Conservation (phyloP, 495 filamentous ascomycete genomes). For the Neurospora hispaniola region DNA sequence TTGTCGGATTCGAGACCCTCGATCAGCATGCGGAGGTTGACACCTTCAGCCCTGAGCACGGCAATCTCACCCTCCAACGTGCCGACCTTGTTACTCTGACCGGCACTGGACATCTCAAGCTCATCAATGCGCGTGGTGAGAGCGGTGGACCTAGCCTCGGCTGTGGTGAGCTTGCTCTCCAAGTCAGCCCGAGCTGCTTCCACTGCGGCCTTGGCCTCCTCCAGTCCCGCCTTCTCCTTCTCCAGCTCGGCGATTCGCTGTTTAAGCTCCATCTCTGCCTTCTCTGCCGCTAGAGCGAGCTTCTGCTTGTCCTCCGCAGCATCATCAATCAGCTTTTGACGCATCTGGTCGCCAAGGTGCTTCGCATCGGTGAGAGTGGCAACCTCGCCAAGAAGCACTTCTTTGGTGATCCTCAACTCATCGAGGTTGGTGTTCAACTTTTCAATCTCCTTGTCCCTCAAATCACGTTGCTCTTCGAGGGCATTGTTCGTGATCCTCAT, state of each 20-base stretch:
- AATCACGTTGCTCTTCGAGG: constrained; percentile 27
- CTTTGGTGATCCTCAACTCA: constrained; percentile 12
- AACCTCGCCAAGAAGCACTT: constrained; percentile 4
- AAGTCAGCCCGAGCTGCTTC: constrained; percentile 28
- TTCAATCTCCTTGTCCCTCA: constrained; percentile 28
- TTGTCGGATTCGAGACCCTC: constrained; percentile 28
- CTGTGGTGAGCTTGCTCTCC: constrained; percentile 13
- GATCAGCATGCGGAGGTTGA: constrained; percentile 15
- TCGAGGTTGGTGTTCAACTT: constrained; percentile 20
- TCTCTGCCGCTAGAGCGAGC: constrained; percentile 10
- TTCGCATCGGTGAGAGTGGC: constrained; percentile 11
- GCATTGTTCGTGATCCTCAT: constrained; percentile 23
- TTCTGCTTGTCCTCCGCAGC: constrained; percentile 14
- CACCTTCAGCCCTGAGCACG: constrained; percentile 9
- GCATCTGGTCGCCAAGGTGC: constrained; percentile 13
- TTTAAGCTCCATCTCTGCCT: constrained; percentile 17
- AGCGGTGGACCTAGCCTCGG: constrained; percentile 13
- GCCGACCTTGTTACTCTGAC: constrained; percentile 13
- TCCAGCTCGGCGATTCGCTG: constrained; percentile 24
- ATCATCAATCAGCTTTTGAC: constrained; percentile 9
- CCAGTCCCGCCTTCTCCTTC: constrained; percentile 25
- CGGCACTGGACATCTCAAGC: constrained; percentile 13
- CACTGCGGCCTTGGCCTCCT: constrained; percentile 18
- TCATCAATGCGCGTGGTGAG: constrained; percentile 14
- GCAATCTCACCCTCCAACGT: constrained; percentile 14